phyloP scores from a whole-genome alignment of 768 basidiomycete species.

The Saitozyma podzolica region DNA sequence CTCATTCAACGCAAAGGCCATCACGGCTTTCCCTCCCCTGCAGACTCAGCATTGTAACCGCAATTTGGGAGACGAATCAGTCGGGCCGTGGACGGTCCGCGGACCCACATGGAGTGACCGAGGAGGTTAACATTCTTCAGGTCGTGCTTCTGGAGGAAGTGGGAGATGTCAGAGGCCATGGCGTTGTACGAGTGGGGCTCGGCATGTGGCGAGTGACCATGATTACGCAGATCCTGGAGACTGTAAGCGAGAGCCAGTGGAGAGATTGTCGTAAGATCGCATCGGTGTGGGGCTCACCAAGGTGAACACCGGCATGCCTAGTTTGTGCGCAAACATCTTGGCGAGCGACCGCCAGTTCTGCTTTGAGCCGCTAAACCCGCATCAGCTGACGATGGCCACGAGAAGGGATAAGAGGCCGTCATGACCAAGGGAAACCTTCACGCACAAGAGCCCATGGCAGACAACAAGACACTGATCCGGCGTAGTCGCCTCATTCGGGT shows the following conservation, averaged over 20 bases:
- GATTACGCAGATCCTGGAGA: constrained; percentile 82
- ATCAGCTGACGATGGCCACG: neutral
- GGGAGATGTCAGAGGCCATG: constrained; percentile 76
- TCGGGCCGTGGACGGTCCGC: neutral
- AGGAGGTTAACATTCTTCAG: constrained; percentile 65
- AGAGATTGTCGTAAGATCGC: neutral
- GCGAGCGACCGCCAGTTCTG: constrained; percentile 84
- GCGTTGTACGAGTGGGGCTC: constrained; percentile 70
- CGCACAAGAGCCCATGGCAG: constrained; percentile 51
- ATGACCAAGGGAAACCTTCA: neutral
- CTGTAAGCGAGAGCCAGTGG: neutral
- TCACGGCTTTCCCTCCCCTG: constrained; percentile 73
- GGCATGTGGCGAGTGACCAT: constrained; percentile 76
- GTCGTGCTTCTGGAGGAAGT: constrained; percentile 63
- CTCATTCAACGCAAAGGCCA: constrained; percentile 50
- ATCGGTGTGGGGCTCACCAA: constrained; percentile 57
- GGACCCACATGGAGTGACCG: constrained; percentile 83
- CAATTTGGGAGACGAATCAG: neutral
- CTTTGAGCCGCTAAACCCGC: constrained; percentile 68
- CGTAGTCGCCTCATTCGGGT: constrained; percentile 19
- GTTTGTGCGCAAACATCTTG: constrained; percentile 68
- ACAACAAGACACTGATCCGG: constrained; percentile 44
- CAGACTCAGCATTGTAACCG: constrained; percentile 5
- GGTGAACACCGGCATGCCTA: constrained; percentile 70
- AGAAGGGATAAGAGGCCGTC: neutral